Percentiles rank a stretch among this genome's conserved stretches.
phyloP scores from a whole-genome alignment of 108 stramenopile species.

The Skeletonema costatum region DNA sequence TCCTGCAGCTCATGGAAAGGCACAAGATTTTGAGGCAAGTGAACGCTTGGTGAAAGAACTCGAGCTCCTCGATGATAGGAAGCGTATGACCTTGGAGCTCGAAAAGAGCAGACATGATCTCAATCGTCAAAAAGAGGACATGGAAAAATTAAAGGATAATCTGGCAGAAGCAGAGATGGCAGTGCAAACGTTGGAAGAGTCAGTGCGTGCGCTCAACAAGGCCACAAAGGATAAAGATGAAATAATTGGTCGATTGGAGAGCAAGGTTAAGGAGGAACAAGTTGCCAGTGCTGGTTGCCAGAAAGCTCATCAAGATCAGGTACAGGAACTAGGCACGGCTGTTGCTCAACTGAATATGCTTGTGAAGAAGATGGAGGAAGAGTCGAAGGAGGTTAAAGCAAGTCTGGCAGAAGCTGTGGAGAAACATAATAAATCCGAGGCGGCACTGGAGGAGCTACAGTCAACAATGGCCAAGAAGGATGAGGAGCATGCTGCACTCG shows the following conservation, averaged over 20 bases:
- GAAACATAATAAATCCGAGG: constrained; percentile 6
- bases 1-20: not conserved
- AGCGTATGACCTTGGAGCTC: not conserved
- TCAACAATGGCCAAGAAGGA: constrained; percentile 18
- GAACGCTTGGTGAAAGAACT: not conserved
- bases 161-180: constrained; percentile 26
- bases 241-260: constrained; percentile 12
- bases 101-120: not conserved
- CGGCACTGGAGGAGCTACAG: constrained; percentile 3
- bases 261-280: constrained; percentile 11
- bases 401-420: not conserved
- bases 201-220: constrained; percentile 20
- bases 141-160: constrained; percentile 3
- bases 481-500: not conserved
- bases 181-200: constrained; percentile 24
- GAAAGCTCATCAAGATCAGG: constrained; percentile 1
- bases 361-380: not conserved
- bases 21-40: not conserved
- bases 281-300: constrained; percentile 8
- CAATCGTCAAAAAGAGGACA: not conserved
- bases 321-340: not conserved
- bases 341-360: constrained; percentile 10
- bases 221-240: constrained; percentile 29
- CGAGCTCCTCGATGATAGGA: not conserved
- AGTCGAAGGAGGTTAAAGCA: not conserved